phyloP scores from a whole-genome alignment of 148 eudicot species.

The Euryodendron excelsum region DNA sequence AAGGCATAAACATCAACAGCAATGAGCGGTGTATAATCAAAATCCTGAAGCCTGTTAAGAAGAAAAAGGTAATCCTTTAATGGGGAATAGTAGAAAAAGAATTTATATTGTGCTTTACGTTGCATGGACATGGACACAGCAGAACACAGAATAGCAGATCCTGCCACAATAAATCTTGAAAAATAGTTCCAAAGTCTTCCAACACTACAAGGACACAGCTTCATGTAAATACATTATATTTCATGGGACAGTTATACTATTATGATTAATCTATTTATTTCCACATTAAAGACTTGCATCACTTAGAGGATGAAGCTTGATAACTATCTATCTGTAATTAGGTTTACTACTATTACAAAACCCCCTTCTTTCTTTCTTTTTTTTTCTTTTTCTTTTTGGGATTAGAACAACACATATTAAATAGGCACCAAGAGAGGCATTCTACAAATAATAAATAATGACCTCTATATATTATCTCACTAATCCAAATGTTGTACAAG shows the following conservation, averaged over 20 bases:
- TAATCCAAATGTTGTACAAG: background rate
- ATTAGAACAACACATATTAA: background rate
- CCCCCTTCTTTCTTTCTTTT: no score
- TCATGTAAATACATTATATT: background rate
- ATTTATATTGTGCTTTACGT: background rate
- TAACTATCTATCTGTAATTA: background rate
- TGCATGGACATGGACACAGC: background rate
- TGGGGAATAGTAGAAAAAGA: background rate
- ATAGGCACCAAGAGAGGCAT: background rate
- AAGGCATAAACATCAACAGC: slow-evolving; percentile 74
- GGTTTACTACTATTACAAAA: background rate
- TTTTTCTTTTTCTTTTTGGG: background rate
- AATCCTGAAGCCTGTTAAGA: slow-evolving; percentile 95
- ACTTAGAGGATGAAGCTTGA: background rate
- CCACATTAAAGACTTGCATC: background rate
- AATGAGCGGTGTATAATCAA: slow-evolving; percentile 87
- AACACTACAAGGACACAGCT: background rate
- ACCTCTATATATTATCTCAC: background rate
- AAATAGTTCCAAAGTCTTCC: background rate
- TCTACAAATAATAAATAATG: background rate
- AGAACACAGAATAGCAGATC: background rate
- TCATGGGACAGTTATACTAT: background rate
- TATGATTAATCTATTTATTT: background rate
- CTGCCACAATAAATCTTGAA: background rate
- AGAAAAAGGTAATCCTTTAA: slow-evolving; percentile 67